Base-by-base conservation (phyloP, 1,284 basidiomycete genomes). In the Stereum hirsutum region DNA sequence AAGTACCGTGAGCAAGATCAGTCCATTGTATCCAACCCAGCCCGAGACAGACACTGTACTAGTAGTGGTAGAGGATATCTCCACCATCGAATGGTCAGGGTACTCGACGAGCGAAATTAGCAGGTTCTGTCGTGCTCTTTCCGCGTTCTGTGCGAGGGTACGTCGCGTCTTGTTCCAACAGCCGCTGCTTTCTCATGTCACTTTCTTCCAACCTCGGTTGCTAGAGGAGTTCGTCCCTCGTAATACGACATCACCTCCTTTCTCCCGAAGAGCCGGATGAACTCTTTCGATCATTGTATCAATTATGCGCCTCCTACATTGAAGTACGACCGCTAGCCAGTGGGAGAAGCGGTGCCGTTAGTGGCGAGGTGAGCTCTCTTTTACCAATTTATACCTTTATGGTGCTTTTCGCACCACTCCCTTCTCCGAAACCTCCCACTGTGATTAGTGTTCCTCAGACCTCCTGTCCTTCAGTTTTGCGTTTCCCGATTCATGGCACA, bases 291-390 rank as follows among this genome's bases (percentile, higher is more conserved):
- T 59, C 66, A 28, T 61, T 86, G 12, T 59, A 77, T 19, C 74
- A 81, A 43, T 55, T 79, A 6, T 79, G 72, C 49, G 65, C 74
- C 1, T 78, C 79, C 48, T 81, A 86, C 52, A 49, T 85, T 6
- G 84, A 88, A 49, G 77, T 87, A 0, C 66, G 71, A 27, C 75
- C 83, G 1, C 62, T 88, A 4, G 65, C 75, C 0, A 87, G 79
- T 49, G 85, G 84, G 11, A 66, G 75, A 34, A 88, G 84, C 51
- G 83, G 83, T 8, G 68, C 75, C 26, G 79, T 88, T 25, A 85
- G 76, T 46, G 85, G 85, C 15, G 80, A 86, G 68, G 84, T 82
- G 44, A 21, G 67, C 52, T 33, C 7, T 23, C n/a, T n/a, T n/a
- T n/a, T n/a, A n/a, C n/a, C n/a, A n/a, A n/a, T n/a, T n/a, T 42